Conservation (phyloP, 2,329 filamentous ascomycete genomes). For the Neoscytalidium dimidiatum region DNA sequence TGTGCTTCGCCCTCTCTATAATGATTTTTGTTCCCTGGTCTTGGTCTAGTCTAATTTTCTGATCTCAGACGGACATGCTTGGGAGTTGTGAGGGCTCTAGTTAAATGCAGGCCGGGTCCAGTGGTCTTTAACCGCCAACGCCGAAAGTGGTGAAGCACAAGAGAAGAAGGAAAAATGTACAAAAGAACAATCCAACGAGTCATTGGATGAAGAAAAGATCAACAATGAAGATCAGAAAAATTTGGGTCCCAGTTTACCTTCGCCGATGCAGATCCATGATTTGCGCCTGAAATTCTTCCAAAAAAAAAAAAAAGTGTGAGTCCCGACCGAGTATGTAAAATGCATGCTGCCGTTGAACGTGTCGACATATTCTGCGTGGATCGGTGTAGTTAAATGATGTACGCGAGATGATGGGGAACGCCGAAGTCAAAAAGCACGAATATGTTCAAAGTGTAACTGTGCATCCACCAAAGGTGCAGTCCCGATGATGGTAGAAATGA, state of each 20-base stretch:
- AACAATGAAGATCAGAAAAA: neutral
- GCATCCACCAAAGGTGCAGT: neutral
- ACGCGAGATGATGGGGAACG: neutral
- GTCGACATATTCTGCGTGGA: neutral
- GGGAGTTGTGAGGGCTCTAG: neutral
- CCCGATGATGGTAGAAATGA: neutral
- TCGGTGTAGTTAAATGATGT: constrained; percentile 1
- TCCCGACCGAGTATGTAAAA: constrained; percentile 6
- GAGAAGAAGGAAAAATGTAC: neutral
- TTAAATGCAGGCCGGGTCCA: neutral
- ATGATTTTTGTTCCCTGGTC: neutral
- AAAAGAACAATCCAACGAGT: neutral
- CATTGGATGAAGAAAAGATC: neutral
- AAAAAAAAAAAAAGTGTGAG: neutral
- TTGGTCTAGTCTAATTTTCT: neutral
- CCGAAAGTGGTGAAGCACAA: neutral
- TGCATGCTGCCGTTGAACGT: constrained; percentile 14
- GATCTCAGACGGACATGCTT: neutral
- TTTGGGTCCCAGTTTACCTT: neutral
- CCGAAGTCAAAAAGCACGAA: neutral
- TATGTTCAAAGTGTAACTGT: neutral
- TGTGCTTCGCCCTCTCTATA: neutral
- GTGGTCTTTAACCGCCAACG: constrained; percentile 3
- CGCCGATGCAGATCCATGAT: constrained; percentile 1
- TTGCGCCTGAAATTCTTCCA: constrained; percentile 4